Evolutionary conservation across 1,139 yeast species (phyloP), one percentile per base, ranked within the genome.

Genomic region (Debaryomyces udenii): DNA sequence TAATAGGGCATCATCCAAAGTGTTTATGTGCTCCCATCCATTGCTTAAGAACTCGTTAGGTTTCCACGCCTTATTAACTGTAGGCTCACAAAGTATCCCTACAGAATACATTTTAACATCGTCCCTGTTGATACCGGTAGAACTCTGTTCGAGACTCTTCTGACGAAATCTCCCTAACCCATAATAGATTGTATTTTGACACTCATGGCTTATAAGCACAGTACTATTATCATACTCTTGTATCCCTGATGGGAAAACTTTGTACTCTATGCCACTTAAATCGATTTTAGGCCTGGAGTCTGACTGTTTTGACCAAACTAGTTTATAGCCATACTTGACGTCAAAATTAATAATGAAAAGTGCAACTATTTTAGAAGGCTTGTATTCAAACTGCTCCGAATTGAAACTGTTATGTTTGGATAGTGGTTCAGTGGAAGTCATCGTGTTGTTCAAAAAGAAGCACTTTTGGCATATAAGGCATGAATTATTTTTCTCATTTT

Each of bases 221-320:
- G 69, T 59, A 49, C 87, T 91, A 31, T 68, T 59, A 9, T 61
- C 59, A 18, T 69, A 70, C 30, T 81, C 78, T 56, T 89, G 96
- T n/a, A 88, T 71, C 1, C 96, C 96, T 0, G 94, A 84, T 1
- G 96, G 96, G 40, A 90, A 65, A 9, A 83, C 74, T 51, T 85
- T 83, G 62, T 77, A 88, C 59, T 90, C 96, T 14, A 88, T 53
- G 4, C 76, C 76, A 3, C 55, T 51, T 22, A 69, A 50, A 18
- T 57, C 51, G 5, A 67, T 41, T 10, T 23, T 18, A 13, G 14
- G 13, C 16, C 46, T 41, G 6, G 55, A 50, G 29, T 53, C 50
- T 3, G 56, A 35, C 1, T 66, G 52, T 38, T 66, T 64, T 27
- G 70, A 64, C 88, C 88, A 84, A 31, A 73, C 74, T 37, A 83